Percentiles rank a stretch among this genome's conserved stretches.
Evolutionary conservation across 768 basidiomycete genomes (phyloP).

Genomic region (Exidia glandulosa): DNA sequence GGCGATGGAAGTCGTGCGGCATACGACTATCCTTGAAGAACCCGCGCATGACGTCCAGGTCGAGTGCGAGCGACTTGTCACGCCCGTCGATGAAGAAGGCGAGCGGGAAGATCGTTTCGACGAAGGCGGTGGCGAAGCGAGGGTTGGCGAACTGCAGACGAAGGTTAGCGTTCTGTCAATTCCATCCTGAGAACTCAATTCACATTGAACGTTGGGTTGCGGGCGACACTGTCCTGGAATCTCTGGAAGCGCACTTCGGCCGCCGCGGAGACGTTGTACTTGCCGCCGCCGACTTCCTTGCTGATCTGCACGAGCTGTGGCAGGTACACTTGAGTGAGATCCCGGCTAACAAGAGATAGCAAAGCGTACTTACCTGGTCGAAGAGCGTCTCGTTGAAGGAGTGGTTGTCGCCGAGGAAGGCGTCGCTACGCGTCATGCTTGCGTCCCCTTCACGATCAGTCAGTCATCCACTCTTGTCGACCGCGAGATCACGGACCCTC

Average conservation of each 20-base stretch:
- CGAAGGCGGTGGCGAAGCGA: slow-evolving; percentile 1
- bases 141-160: slow-evolving; percentile 1
- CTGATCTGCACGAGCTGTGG: background rate
- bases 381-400: slow-evolving; percentile 5
- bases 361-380: background rate
- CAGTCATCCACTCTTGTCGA: background rate
- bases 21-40: slow-evolving; percentile 1
- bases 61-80: background rate
- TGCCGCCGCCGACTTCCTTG: background rate
- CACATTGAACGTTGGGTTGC: slow-evolving; percentile 6
- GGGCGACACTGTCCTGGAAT: slow-evolving; percentile 2
- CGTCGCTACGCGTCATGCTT: slow-evolving; percentile 5
- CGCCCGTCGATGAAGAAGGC: slow-evolving; percentile 4
- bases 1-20: slow-evolving; percentile 1
- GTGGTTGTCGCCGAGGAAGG: slow-evolving; percentile 4
- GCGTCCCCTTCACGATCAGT: background rate
- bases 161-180: too few species aligned
- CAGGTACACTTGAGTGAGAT: background rate
- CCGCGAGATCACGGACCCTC: background rate
- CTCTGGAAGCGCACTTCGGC: slow-evolving; percentile 1
- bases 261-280: background rate
- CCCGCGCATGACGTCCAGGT: background rate
- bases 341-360: background rate
- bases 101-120: slow-evolving; percentile 4
- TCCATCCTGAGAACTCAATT: too few species aligned